Conservation (phyloP, 176 grass and related monocot genomes). For the Musa itinerans region DNA sequence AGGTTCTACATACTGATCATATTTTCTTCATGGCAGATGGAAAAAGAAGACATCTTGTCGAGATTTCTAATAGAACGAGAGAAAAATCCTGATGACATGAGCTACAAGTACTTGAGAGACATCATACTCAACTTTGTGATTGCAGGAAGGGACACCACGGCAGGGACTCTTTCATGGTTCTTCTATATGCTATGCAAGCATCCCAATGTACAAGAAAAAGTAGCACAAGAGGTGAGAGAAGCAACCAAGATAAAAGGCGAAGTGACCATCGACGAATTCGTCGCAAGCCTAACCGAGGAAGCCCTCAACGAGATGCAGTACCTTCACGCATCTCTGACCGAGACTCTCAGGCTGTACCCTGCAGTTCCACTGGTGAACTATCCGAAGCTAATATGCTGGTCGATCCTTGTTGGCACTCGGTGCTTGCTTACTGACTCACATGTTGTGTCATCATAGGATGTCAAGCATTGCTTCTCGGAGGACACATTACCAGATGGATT, state of each 20-base stretch:
- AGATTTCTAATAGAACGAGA: neutral
- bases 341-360: conserved; percentile 3
- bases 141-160: conserved; percentile 2
- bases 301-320: neutral
- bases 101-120: neutral
- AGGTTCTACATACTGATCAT: neutral
- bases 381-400: neutral
- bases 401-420: neutral
- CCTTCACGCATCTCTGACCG: neutral
- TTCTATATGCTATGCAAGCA: conserved; percentile 6
- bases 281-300: neutral
- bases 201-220: neutral
- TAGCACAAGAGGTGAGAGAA: neutral
- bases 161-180: neutral
- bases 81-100: conserved; percentile 3
- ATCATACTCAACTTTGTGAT: conserved; percentile 2
- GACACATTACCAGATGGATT: neutral
- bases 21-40: neutral
- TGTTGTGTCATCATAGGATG: neutral
- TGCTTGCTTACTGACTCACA: neutral
- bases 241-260: neutral
- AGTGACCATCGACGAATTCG: neutral
- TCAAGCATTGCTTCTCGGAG: neutral
- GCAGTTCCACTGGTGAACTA: neutral
- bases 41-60: neutral